Conservation (phyloP, 495 filamentous ascomycete species). For the Podospora pseudopauciseta region DNA sequence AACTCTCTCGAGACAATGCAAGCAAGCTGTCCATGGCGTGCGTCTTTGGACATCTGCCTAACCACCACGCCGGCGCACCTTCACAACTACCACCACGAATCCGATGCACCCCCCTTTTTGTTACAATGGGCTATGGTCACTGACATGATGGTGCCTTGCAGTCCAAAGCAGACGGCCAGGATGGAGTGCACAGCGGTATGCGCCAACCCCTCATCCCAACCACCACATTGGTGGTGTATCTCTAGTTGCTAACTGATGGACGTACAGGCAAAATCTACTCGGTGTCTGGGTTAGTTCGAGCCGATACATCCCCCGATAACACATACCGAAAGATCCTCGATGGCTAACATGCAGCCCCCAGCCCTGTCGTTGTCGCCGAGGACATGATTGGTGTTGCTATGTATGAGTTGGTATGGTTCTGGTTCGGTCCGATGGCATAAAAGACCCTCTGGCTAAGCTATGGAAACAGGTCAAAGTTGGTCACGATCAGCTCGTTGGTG, state of each 20-base stretch:
- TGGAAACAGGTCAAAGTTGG: slow-evolving; percentile 72
- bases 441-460: slow-evolving; percentile 16
- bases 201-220: neutral
- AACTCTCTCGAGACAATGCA: neutral
- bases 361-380: slow-evolving; percentile 94
- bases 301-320: slow-evolving; percentile 6
- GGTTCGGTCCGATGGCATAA: slow-evolving; percentile 35
- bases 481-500: slow-evolving; percentile 82
- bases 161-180: slow-evolving; percentile 37
- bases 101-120: neutral
- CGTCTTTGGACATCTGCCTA: neutral
- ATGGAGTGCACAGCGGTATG: slow-evolving; percentile 39
- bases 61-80: neutral
- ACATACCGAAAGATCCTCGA: neutral
- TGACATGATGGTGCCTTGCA: neutral
- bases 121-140: neutral
- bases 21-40: slow-evolving; percentile 5
- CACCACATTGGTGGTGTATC: neutral
- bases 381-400: slow-evolving; percentile 99
- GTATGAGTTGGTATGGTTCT: slow-evolving; percentile 77
- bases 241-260: slow-evolving; percentile 27
- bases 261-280: slow-evolving; percentile 70
- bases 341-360: slow-evolving; percentile 39
- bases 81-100: neutral
- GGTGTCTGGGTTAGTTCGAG: slow-evolving; percentile 64